phyloP scores from a whole-genome alignment of 306 rosid genomes.

The Luffa aegyptiaca region DNA sequence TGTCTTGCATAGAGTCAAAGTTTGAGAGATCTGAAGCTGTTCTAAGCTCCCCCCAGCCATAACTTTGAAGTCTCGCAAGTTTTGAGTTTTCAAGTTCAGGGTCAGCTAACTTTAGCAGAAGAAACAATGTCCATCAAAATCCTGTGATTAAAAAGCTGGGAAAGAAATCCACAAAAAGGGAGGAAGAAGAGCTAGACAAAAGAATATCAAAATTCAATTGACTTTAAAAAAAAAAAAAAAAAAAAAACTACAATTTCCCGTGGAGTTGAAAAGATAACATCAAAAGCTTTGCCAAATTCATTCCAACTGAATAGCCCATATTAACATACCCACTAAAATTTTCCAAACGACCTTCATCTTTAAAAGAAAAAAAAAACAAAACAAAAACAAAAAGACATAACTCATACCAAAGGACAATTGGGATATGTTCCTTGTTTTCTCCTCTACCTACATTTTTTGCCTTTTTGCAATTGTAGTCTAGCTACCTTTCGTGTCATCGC shows the following conservation, averaged over 20 bases:
- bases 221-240: not conserved
- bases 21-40: conserved; percentile 16
- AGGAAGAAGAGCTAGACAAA: not conserved
- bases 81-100: conserved; percentile 22
- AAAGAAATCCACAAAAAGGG: not conserved
- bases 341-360: not conserved
- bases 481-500: not conserved
- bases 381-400: no score
- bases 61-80: conserved; percentile 49
- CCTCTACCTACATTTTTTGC: no score
- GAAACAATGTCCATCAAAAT: not conserved
- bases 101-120: conserved; percentile 35
- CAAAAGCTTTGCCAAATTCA: not conserved
- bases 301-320: not conserved
- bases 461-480: not conserved
- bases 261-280: not conserved
- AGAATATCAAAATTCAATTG: not conserved
- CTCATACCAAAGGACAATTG: not conserved
- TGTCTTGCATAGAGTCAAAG: conserved; percentile 24
- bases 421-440: not conserved
- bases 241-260: not conserved
- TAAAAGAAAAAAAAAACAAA: not conserved
- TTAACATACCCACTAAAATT: not conserved
- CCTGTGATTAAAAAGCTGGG: not conserved
- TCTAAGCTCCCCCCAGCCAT: conserved; percentile 63